phyloP scores from a whole-genome alignment of 108 stramenopile species.

The Schizochytrium sp. region DNA sequence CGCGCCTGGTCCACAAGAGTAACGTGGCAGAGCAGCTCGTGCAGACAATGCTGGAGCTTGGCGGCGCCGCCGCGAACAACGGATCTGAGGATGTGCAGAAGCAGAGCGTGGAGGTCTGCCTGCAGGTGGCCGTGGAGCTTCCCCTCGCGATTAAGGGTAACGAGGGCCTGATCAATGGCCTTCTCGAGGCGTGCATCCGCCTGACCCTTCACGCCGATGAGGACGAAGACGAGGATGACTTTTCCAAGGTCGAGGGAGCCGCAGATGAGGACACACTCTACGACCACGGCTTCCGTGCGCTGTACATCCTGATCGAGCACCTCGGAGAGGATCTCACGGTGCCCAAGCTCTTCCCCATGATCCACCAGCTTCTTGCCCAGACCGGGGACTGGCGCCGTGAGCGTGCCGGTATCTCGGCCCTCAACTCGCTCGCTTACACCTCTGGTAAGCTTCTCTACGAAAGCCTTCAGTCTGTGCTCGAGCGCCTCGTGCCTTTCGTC shows the following conservation, averaged over 20 bases:
- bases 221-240: slow-evolving; percentile 50
- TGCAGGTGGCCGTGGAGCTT: neutral
- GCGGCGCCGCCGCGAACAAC: neutral
- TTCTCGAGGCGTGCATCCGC: slow-evolving; percentile 52
- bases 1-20: slow-evolving; percentile 16
- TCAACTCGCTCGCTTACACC: slow-evolving; percentile 16
- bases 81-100: slow-evolving; percentile 38
- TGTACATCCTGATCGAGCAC: slow-evolving; percentile 29
- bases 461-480: slow-evolving; percentile 47
- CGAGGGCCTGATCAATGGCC: neutral
- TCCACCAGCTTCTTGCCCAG: neutral
- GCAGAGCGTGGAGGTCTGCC: slow-evolving; percentile 42
- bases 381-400: slow-evolving; percentile 42
- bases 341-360: slow-evolving; percentile 37
- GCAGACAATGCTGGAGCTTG: slow-evolving; percentile 7
- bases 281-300: slow-evolving; percentile 11
- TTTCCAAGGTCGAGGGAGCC: slow-evolving; percentile 47
- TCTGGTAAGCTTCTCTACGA: slow-evolving; percentile 23
- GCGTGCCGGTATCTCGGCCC: slow-evolving; percentile 11
- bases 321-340: slow-evolving; percentile 26
- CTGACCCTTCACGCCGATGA: slow-evolving; percentile 26
- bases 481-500: slow-evolving; percentile 33
- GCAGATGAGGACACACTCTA: slow-evolving; percentile 21
- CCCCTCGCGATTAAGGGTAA: neutral
- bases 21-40: slow-evolving; percentile 30